Conservation (phyloP, 768 basidiomycete species). For the Lentinula sp. region DNA sequence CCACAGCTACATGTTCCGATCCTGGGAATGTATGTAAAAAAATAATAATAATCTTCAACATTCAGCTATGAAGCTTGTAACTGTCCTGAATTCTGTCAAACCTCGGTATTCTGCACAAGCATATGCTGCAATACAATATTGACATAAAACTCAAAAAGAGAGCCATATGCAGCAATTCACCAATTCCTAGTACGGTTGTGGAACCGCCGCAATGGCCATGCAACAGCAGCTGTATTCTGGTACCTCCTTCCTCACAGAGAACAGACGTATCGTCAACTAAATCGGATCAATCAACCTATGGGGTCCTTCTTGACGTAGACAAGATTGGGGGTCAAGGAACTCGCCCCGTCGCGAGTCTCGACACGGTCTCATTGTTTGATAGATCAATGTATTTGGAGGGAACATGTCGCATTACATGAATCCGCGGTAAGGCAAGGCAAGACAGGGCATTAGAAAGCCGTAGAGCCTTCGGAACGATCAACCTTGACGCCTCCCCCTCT, state of each 20-base stretch:
- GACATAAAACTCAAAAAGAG: not conserved
- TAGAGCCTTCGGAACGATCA: not conserved
- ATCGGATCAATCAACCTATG: not conserved
- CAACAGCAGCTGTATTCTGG: too few relatives aligned
- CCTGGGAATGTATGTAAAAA: not conserved
- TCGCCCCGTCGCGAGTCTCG: not conserved
- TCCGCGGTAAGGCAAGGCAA: not conserved
- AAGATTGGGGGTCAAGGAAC: not conserved
- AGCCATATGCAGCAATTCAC: not conserved
- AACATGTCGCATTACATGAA: not conserved
- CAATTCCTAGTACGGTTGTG: not conserved
- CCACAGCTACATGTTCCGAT: not conserved
- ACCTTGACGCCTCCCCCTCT: conserved; percentile 4
- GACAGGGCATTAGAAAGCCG: not conserved
- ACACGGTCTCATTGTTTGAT: not conserved
- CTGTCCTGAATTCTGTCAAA: not conserved
- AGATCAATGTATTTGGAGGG: not conserved
- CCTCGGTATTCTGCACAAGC: not conserved
- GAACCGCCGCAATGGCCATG: not conserved
- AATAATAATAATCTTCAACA: not conserved
- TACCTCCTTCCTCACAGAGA: not conserved
- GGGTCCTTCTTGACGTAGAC: not conserved
- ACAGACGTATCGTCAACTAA: not conserved
- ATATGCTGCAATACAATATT: not conserved
- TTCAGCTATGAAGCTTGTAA: not conserved